These are phyloP conservation scores for Saksenaea oblongispora DNA, from an alignment of 371 early-diverging fungal genomes.

Conservation along the genomic window DNA sequence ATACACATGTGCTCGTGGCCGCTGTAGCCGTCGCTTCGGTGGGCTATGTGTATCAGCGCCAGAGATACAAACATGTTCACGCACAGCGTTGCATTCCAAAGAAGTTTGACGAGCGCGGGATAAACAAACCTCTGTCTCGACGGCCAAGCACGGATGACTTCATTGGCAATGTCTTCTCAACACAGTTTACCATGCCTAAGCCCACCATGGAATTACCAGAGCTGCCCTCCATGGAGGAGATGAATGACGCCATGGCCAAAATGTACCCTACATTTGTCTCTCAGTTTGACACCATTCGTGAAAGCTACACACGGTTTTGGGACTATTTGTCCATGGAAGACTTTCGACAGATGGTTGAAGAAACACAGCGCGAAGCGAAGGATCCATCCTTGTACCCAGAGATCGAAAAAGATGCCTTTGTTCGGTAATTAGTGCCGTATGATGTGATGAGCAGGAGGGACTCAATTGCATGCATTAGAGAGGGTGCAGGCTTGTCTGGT, in stretches of 20 bases:
- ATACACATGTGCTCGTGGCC: slow-evolving; percentile 2
- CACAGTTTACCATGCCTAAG: neutral
- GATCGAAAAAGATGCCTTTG: slow-evolving; percentile 18
- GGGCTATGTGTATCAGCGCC: neutral
- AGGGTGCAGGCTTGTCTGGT: slow-evolving; percentile 26
- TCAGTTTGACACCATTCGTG: slow-evolving; percentile 15
- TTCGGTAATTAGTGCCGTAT: too few relatives aligned
- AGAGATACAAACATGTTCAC: neutral
- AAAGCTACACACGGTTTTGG: slow-evolving; percentile 17
- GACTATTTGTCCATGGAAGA: slow-evolving; percentile 18
- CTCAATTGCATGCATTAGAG: neutral
- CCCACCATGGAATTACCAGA: slow-evolving; percentile 14
- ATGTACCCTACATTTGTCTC: slow-evolving; percentile 12
- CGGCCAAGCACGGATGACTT: neutral
- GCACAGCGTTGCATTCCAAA: neutral
- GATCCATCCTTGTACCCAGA: slow-evolving; percentile 18
- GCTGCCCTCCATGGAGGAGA: slow-evolving; percentile 16
- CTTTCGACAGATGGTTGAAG: slow-evolving; percentile 16
- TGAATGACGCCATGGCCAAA: slow-evolving; percentile 10
- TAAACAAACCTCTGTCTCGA: neutral
- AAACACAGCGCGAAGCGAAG: slow-evolving; percentile 5
- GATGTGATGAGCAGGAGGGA: too few relatives aligned
- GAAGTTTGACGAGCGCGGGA: neutral
- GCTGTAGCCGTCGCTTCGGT: neutral
- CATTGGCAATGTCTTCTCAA: neutral